Percentiles rank a stretch among this genome's conserved stretches.
Evolutionary conservation across 192 early-diverging fungal species (phyloP).

Genomic region (Dimargaris cristalligena): DNA sequence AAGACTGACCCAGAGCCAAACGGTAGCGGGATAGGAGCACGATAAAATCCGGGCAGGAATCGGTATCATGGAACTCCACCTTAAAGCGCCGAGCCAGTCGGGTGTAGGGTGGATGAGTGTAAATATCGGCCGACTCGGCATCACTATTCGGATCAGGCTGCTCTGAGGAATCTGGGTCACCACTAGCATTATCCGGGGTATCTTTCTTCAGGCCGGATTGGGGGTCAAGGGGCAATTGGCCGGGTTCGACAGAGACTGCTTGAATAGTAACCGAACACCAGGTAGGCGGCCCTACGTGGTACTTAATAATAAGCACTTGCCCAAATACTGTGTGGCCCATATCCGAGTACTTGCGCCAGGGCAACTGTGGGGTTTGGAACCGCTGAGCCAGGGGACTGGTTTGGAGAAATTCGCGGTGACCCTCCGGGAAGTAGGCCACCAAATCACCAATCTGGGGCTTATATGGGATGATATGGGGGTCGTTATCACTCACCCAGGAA

Average conservation of each 20-base stretch:
- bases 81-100: slow-evolving; percentile 16
- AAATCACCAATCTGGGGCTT: slow-evolving; percentile 42
- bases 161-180: slow-evolving; percentile 28
- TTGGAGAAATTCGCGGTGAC: slow-evolving; percentile 36
- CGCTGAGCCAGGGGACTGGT: slow-evolving; percentile 17
- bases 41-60: slow-evolving; percentile 50
- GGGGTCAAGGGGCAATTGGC: not conserved
- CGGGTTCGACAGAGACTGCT: slow-evolving; percentile 6
- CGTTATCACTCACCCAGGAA: slow-evolving; percentile 31
- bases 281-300: slow-evolving; percentile 49
- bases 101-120: slow-evolving; percentile 9
- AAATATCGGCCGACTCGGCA: not conserved
- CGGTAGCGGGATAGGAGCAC: slow-evolving; percentile 44
- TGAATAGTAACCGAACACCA: slow-evolving; percentile 40
- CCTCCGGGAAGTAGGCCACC: slow-evolving; percentile 37
- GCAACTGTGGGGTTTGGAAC: slow-evolving; percentile 20
- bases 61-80: slow-evolving; percentile 55
- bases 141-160: slow-evolving; percentile 19
- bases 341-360: slow-evolving; percentile 21
- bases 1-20: slow-evolving; percentile 29
- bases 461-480: slow-evolving; percentile 32
- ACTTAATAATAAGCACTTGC: slow-evolving; percentile 33
- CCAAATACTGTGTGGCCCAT: slow-evolving; percentile 37
- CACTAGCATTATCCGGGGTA: slow-evolving; percentile 17
- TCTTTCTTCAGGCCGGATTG: too few relatives aligned